Base-by-base conservation (phyloP, 2,329 filamentous ascomycete genomes). In the Colletotrichum musae region DNA sequence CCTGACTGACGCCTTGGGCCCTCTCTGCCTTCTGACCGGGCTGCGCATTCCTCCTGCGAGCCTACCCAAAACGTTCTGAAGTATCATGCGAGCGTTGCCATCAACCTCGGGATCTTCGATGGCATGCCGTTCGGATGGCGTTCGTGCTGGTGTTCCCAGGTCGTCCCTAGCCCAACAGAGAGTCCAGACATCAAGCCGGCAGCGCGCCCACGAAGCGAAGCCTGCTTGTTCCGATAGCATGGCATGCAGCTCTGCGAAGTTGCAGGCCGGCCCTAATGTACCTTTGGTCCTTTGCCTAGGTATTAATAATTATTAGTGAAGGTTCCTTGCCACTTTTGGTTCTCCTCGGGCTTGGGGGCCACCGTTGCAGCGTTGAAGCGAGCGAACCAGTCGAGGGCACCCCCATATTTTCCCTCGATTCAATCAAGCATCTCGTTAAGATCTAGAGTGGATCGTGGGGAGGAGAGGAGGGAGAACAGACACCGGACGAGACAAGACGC, bases 391-490 rank as follows among this genome's bases (percentile, higher is more conserved):
- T 41, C n/a, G 63, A 45, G 26, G 21, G 48, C 12, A 47, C 26
- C 67, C 57, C 67, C 67, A 70, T 70, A 67, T 39, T 65, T 54
- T 45, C 52, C 48, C 65, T 70, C 64, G 45, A 67, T 67, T 61
- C 67, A 70, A 70, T 61, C 67, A 70, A 70, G 67, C 56, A 70
- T 67, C 51, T 70, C 62, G 67, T 70, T 65, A 61, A 70, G 67
- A 70, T 70, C 67, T 56, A 15, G 51, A 67, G 67, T 70, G 67
- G 67, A 67, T 70, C 63, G 67, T 24, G 62, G 67, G 67, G 66
- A 48, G 51, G 50, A 43, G 36, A 48, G 51, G 50, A 43, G 41
- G 51, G 36, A 45, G 56, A 52, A 36, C 50, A 32, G 47, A 53
- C 18, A 59, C 52, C 6, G 48, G 24, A 65, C 62, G 47, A 65